These are phyloP conservation scores for Trifolium repens DNA, from an alignment of 306 rosid genomes.

Conservation along the genomic window DNA sequence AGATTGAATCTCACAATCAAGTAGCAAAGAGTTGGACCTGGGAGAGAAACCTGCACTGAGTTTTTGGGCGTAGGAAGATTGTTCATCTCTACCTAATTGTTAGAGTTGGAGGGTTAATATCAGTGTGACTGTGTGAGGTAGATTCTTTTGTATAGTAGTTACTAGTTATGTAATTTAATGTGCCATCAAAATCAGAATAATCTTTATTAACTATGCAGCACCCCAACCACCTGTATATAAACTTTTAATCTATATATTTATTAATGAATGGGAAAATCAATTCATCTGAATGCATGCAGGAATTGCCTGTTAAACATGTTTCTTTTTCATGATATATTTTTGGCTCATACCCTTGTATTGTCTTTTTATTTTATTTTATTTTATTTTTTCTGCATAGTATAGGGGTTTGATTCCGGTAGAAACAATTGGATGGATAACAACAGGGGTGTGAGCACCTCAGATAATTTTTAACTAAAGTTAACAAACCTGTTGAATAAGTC, in stretches of 20 bases:
- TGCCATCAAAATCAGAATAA: slow-evolving; percentile 29
- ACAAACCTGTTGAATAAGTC: not conserved
- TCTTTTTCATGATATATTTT: not conserved
- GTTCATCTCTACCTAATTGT: slow-evolving; percentile 23
- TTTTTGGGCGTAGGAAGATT: slow-evolving; percentile 40
- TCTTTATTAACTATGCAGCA: slow-evolving; percentile 28
- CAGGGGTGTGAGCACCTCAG: too few relatives aligned
- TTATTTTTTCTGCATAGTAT: too few relatives aligned
- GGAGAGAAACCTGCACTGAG: slow-evolving; percentile 36
- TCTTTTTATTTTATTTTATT: not conserved
- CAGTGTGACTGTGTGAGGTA: slow-evolving; percentile 26
- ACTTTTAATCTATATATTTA: slow-evolving; percentile 32
- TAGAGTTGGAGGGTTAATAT: slow-evolving; percentile 42
- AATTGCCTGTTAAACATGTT: slow-evolving; percentile 5
- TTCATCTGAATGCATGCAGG: not conserved
- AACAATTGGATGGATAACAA: too few relatives aligned
- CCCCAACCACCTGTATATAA: slow-evolving; percentile 30
- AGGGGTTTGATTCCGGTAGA: too few relatives aligned
- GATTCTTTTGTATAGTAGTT: slow-evolving; percentile 46
- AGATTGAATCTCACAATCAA: slow-evolving; percentile 57
- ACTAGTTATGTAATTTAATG: slow-evolving; percentile 20
- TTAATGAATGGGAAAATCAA: slow-evolving; percentile 25
- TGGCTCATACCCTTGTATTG: not conserved
- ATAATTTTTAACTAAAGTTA: not conserved
- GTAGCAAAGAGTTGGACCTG: slow-evolving; percentile 38